Evolutionary conservation across 768 basidiomycete genomes (phyloP), one percentile per base, ranked within the genome.

Genomic region (Scleroderma citrinum): DNA sequence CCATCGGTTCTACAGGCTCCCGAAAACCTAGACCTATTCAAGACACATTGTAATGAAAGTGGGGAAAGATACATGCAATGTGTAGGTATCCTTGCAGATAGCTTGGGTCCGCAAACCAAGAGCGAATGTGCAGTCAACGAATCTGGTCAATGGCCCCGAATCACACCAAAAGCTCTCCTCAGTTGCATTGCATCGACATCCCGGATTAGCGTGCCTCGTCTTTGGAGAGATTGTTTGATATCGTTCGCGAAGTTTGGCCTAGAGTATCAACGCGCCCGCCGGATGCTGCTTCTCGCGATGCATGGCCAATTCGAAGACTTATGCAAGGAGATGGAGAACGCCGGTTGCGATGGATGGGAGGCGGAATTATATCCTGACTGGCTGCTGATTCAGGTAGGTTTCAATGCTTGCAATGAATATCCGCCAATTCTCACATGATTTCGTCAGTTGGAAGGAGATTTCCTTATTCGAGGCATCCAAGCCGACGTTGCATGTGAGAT

Each of bases 141-240:
- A 10, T 55, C 60, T 16, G 58, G 60, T 12, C 56, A 65, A 47
- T 72, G 71, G 71, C 72, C 72, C 1, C 59, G 64, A 31, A 49
- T 70, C 17, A 66, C 66, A 3, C 39, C 48, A 1, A 62, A 57
- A 39, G 47, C 56, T 32, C 54, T 73, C 8, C 58, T 74, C 5
- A 48, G 50, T 17, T 48, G 52, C 3, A 55, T 73, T 38, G 58
- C 63, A 21, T 61, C 59, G 26, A 52, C 54, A 2, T 58, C 59
- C 17, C 24, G 41, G 7, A 48, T 23, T 1, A 6, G 3, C 6
- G 46, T 65, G 16, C 37, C 59, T 2, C 23, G 39, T 14, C 10
- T 48, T 13, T 75, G 72, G 73, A 46, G 50, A 47, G 36, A 50
- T 13, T 56, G 42, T 41, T 50, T 75, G 32, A 55, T 57, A 16